Conservation (phyloP, 352 stramenopile species). For the Bremia lactucae region DNA sequence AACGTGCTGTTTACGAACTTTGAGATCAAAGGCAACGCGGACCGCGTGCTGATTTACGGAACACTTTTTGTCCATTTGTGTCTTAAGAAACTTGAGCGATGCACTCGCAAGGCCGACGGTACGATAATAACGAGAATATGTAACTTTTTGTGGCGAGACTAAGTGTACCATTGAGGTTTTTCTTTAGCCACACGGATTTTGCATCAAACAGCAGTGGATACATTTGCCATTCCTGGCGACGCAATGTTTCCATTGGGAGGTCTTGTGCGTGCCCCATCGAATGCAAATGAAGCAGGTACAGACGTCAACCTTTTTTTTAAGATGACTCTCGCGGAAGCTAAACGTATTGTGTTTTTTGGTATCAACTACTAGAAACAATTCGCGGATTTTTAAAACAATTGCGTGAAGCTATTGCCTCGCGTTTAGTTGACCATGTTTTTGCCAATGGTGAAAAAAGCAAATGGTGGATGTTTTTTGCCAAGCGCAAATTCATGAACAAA, state of each 20-base stretch:
- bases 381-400: conserved; percentile 88
- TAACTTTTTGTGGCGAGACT: too few relatives aligned
- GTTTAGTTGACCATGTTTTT: conserved; percentile 79
- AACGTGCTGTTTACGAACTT: conserved; percentile 94
- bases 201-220: conserved; percentile 71
- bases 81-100: conserved; percentile 86
- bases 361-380: conserved; percentile 83
- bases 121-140: not conserved
- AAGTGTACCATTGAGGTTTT: not conserved
- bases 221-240: conserved; percentile 83
- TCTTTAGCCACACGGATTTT: conserved; percentile 57
- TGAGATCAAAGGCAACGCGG: conserved; percentile 84
- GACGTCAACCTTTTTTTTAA: too few relatives aligned
- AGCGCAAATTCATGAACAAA: conserved; percentile 94
- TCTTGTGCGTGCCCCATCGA: conserved; percentile 60
- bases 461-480: conserved; percentile 91
- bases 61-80: conserved; percentile 88
- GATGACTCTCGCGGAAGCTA: too few relatives aligned
- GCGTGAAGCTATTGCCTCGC: conserved; percentile 68
- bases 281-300: conserved; percentile 74
- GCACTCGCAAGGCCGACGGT: conserved; percentile 66
- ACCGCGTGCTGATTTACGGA: conserved; percentile 90
- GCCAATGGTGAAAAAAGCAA: conserved; percentile 84
- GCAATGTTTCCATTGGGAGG: conserved; percentile 73
- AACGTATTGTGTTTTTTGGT: conserved; percentile 3